phyloP scores from a whole-genome alignment of 1,139 yeast species.

The Diutina pseudorugosa region DNA sequence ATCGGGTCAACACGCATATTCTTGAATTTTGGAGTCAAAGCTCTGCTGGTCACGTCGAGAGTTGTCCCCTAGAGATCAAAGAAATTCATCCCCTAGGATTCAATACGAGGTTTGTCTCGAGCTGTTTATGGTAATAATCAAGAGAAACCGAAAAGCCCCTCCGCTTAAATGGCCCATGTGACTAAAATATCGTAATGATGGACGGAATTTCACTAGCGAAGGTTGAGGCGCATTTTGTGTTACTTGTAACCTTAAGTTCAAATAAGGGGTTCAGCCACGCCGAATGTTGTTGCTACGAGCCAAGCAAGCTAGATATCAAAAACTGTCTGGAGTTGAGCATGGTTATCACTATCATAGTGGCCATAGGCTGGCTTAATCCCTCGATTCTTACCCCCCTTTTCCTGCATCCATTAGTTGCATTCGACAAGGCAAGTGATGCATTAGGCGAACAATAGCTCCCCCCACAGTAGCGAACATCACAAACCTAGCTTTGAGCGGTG shows the following conservation, averaged over 20 bases:
- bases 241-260: not conserved
- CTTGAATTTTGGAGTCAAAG: no score
- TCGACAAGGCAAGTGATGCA: not conserved
- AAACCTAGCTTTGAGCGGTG: no score
- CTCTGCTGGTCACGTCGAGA: no score
- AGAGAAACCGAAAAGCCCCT: not conserved
- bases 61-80: no score
- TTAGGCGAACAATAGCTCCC: not conserved
- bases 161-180: not conserved
- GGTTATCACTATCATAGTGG: no score
- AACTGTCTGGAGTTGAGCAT: no score
- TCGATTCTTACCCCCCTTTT: not conserved
- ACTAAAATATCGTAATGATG: not conserved
- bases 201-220: not conserved
- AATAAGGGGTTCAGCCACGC: not conserved
- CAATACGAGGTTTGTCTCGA: no score
- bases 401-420: not conserved
- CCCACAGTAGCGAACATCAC: not conserved
- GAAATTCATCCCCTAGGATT: no score
- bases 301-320: no score
- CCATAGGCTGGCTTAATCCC: not conserved
- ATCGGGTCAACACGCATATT: no score
- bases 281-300: no score
- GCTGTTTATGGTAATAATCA: not conserved
- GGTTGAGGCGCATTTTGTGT: not conserved